Percentiles rank a stretch among this genome's conserved stretches.
Evolutionary conservation across 257 asterid genomes (phyloP).

Genomic region (Rubia yunnanensis): DNA sequence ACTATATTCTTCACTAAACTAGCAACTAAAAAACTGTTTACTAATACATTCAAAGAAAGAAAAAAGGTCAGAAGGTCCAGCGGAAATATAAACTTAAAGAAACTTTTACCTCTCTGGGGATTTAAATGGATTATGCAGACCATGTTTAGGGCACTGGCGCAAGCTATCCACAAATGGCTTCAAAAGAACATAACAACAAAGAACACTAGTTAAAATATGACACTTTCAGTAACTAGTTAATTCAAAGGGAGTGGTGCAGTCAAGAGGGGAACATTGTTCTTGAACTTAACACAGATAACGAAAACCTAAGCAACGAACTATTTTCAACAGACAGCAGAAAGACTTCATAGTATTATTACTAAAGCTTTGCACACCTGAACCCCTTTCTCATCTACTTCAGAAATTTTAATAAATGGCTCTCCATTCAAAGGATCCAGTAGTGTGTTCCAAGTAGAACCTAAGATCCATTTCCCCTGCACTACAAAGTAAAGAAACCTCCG

Average conservation of each 20-base stretch:
- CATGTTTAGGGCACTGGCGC: slow-evolving; percentile 84
- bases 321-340: not conserved
- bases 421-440: slow-evolving; percentile 86
- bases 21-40: not conserved
- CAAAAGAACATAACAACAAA: slow-evolving; percentile 14
- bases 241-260: not conserved
- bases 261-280: not conserved
- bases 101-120: slow-evolving; percentile 73
- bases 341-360: not conserved
- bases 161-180: slow-evolving; percentile 97
- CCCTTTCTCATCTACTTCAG: slow-evolving; percentile 72
- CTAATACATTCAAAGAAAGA: not conserved
- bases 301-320: not conserved
- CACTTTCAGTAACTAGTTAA: not conserved
- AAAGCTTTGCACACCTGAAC: slow-evolving; percentile 36
- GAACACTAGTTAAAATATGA: slow-evolving; percentile 5
- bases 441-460: slow-evolving; percentile 52
- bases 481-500: slow-evolving; percentile 17
- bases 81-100: slow-evolving; percentile 1
- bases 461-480: slow-evolving; percentile 92
- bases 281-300: not conserved
- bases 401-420: slow-evolving; percentile 74
- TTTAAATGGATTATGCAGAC: slow-evolving; percentile 89
- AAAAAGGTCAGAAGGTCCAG: not conserved
- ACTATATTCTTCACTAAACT: not conserved